Evolutionary conservation across 2,329 filamentous ascomycete genomes (phyloP).

Genomic region (Trichoderma cornu-damae): DNA sequence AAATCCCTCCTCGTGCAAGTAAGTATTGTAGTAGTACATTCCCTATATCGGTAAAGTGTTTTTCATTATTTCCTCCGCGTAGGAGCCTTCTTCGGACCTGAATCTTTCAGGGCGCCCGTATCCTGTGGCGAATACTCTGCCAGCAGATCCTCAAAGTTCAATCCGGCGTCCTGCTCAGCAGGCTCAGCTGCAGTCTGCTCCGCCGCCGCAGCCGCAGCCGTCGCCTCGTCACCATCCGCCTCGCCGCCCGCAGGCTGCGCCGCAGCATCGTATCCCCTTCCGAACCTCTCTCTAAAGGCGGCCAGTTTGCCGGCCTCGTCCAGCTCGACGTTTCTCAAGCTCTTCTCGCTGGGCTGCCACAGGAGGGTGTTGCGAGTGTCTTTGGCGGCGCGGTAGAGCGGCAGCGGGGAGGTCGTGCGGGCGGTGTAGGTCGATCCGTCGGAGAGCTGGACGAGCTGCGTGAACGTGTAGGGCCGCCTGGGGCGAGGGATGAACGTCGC

Average conservation of each 20-base stretch:
- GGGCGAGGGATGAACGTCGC: slow-evolving; percentile 82
- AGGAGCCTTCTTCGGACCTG: slow-evolving; percentile 39
- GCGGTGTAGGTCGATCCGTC: slow-evolving; percentile 82
- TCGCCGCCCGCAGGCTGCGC: slow-evolving; percentile 30
- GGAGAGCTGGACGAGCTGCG: slow-evolving; percentile 87
- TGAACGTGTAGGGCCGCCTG: slow-evolving; percentile 93
- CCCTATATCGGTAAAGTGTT: background rate
- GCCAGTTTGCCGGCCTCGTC: slow-evolving; percentile 89
- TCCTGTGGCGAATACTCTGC: slow-evolving; percentile 44
- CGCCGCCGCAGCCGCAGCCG: slow-evolving; percentile 23
- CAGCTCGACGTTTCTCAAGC: slow-evolving; percentile 81
- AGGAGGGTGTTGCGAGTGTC: slow-evolving; percentile 84
- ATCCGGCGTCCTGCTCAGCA: slow-evolving; percentile 26
- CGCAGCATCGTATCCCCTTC: slow-evolving; percentile 70
- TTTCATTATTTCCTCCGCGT: slow-evolving; percentile 44
- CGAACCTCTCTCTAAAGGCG: slow-evolving; percentile 80
- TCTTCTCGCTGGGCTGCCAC: slow-evolving; percentile 83
- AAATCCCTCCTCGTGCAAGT: slow-evolving; percentile 19
- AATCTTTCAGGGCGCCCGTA: slow-evolving; percentile 32
- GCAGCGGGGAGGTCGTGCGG: slow-evolving; percentile 67
- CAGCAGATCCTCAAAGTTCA: slow-evolving; percentile 46
- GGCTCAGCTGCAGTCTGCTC: slow-evolving; percentile 21
- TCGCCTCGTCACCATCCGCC: slow-evolving; percentile 26
- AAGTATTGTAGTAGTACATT: background rate
- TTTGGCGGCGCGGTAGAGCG: slow-evolving; percentile 59